Base-by-base conservation (phyloP, 2,329 filamentous ascomycete species). In the Colletotrichum paranaense region DNA sequence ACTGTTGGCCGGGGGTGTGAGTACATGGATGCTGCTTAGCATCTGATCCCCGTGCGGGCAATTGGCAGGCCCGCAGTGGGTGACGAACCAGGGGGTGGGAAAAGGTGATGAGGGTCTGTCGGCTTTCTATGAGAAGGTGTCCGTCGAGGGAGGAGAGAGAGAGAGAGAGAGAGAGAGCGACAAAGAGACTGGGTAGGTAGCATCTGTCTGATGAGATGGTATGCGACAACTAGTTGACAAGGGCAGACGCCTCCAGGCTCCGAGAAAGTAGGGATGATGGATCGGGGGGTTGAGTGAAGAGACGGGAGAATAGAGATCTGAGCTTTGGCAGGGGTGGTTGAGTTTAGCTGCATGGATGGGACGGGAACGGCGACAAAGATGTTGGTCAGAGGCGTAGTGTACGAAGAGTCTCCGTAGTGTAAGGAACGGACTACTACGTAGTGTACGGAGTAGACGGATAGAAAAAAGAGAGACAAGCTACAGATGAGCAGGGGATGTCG, bases 41-140 rank as follows among this genome's bases (percentile, higher is more conserved):
- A 73, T 73, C 67, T 49, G 70, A 70, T 65, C 55, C 53, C 67
- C 69, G 35, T 60, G 55, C 70, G 65, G 53, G 22, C 55, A 42
- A 58, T 12, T 62, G 56, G 46, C 55, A 26, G 53, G 22, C 60
- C 67, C 46, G 60, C 32, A 32, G 46, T 38, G 42, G 56, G 62
- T 38, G 60, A 52, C n/a, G 55, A 67, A 11, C 56, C 49, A 19
- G 62, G 64, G 49, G 63, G 64, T 68, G 57, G 46, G 12, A 32
- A 42, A 49, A 24, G 57, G 28, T 19, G 0, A 38, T 22, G 28
- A 35, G 49, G 32, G 22, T 32, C 30, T 32, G 49, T 26, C 22
- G n/a, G 1, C 11, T 49, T 8, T 24, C 22, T 26, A 55, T 26
- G 56, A 16, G 14, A 19, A 49, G 42, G 42, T n/a, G 19, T 11